phyloP scores from a whole-genome alignment of 148 eudicot species.

The Cornus suecica region DNA sequence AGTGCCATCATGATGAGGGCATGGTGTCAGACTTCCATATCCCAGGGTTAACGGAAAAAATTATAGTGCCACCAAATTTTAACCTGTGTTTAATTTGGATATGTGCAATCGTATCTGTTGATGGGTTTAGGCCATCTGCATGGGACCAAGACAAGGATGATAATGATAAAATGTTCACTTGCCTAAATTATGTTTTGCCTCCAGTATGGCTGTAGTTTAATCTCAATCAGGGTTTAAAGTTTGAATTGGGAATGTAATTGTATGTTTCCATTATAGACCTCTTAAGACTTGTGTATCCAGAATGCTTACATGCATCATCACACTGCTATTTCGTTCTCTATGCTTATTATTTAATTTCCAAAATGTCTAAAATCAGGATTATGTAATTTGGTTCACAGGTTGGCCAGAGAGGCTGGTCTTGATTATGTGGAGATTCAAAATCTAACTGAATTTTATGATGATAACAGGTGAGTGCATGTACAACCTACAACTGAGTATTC shows the following conservation, averaged over 20 bases:
- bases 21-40: neutral
- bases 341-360: neutral
- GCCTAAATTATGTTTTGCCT: conserved; percentile 1
- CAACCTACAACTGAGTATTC: neutral
- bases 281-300: neutral
- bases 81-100: neutral
- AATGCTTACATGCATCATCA: neutral
- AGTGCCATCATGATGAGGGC: neutral
- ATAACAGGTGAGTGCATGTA: conserved; percentile 51
- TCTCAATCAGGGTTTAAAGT: neutral
- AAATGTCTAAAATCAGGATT: neutral
- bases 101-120: neutral
- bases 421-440: conserved; percentile 93
- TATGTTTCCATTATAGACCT: neutral
- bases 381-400: conserved; percentile 41
- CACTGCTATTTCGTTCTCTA: neutral
- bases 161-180: neutral
- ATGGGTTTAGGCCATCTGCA: neutral
- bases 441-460: conserved; percentile 91
- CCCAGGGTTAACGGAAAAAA: neutral
- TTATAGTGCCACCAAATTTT: neutral
- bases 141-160: too few species aligned
- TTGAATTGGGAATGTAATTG: neutral
- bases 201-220: neutral
- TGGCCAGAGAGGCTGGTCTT: conserved; percentile 98